Evolutionary conservation across 129 eudicot genomes (phyloP).

Genomic region (Apium graveolens): DNA sequence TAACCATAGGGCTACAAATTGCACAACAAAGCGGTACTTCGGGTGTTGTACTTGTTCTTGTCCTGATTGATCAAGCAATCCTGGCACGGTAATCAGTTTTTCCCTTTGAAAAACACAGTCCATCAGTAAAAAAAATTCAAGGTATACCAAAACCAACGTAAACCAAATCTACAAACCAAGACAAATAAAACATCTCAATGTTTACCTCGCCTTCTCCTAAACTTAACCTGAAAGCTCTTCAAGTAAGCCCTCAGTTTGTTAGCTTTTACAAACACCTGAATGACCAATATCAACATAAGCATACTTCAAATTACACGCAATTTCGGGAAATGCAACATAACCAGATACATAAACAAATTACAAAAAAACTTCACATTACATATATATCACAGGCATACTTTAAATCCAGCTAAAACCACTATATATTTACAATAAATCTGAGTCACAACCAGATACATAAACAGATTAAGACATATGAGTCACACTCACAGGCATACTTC

Average conservation of each 20-base stretch:
- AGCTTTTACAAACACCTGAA: constrained; percentile 43
- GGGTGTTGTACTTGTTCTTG: constrained; percentile 96
- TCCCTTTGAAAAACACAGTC: constrained; percentile 42
- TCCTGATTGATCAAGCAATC: constrained; percentile 75
- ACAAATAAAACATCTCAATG: not conserved
- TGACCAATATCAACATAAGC: not conserved
- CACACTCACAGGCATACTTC: no score
- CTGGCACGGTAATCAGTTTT: constrained; percentile 96
- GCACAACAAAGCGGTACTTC: constrained; percentile 77
- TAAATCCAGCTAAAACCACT: no score
- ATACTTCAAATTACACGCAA: not conserved
- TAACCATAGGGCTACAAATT: constrained; percentile 55
- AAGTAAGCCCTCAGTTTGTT: constrained; percentile 49
- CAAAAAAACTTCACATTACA: no score
- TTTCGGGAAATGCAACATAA: no score
- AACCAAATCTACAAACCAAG: not conserved
- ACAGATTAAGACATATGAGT: no score
- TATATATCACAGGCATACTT: not conserved
- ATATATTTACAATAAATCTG: no score
- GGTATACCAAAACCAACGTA: not conserved
- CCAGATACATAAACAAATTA: no score
- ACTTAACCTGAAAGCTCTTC: constrained; percentile 84
- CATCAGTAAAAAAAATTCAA: not conserved
- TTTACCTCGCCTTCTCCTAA: constrained; percentile 85
- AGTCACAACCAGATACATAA: no score